A percentile compares a stretch with the other conserved stretches of the same genome.
Conservation (phyloP, 805 yeast species). For the Starmerella davenportii region DNA sequence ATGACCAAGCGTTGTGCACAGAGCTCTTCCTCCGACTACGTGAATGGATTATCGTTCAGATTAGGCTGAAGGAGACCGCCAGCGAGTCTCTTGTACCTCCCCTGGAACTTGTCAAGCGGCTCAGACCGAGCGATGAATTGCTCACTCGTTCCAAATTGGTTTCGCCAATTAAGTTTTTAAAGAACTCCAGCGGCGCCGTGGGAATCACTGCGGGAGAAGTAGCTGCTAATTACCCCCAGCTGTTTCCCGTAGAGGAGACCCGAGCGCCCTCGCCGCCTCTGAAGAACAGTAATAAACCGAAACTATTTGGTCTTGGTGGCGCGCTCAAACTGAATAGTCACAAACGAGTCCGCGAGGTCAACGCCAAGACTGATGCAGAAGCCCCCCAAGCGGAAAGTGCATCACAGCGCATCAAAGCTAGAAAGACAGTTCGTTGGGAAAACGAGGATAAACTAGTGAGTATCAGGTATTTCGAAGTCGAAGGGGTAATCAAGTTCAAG, state of each 20-base stretch:
- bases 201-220: background rate
- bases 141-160: conserved; percentile 5
- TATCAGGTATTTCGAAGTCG: conserved; percentile 20
- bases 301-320: conserved; percentile 8
- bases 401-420: no score
- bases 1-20: no score
- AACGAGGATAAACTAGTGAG: conserved; percentile 19
- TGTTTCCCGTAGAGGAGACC: background rate
- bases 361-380: background rate
- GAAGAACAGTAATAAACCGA: no score
- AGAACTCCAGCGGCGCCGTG: background rate
- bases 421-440: conserved; percentile 22
- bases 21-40: no score
- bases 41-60: no score
- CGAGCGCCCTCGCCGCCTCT: no score
- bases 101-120: background rate
- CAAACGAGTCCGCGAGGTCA: conserved; percentile 7
- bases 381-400: background rate
- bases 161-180: background rate
- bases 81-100: no score
- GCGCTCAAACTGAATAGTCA: conserved; percentile 7
- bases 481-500: conserved; percentile 12
- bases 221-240: conserved; percentile 1
- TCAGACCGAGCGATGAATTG: background rate
- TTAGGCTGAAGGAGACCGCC: no score